Base-by-base conservation (phyloP, 495 filamentous ascomycete genomes). In the Xylaria nigripes region DNA sequence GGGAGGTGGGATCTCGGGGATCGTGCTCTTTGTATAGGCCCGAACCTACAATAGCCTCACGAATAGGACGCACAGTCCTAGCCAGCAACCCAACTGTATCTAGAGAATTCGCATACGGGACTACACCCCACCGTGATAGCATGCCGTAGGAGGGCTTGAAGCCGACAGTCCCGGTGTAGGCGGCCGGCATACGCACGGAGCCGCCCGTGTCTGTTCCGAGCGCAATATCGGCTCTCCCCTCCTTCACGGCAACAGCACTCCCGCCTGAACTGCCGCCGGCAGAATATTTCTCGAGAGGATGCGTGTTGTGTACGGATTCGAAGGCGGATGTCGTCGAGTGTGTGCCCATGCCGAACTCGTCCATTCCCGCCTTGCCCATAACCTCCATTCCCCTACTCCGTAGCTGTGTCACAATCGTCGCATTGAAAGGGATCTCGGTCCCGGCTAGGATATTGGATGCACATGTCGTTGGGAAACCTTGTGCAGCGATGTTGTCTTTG, bases 321-420 rank as follows among this genome's bases (percentile, higher is more conserved):
- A 86, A 86, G 49, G 68, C 65, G 18, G 91, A 94, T 63, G 90
- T 70, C 2, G 76, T 79, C 15, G 89, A 89, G 70, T 97, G 87
- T 10, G 90, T 94, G 34, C 93, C 93, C 93, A 98, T 98, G 19
- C 93, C 93, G 70, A 97, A 98, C 65, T 97, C 93, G 74, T 98
- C 93, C 61, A 98, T 76, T 68, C 95, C 95, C 0, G 90, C 90
- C 67, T 95, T 96, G 7, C 86, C 86, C 15, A 81, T 75, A 3
- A 95, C 65, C 18, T 77, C 66, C 5, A 83, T 84, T 36, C 88
- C 89, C 19, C 81, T 76, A 46, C 74, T 62, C 57, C 80, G 76
- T 43, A 95, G 76, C 51, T 78, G 75, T 10, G 54, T 61, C 12
- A 95, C 81, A 30, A 96, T 89, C 3, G 87, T 92, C 7, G 93